Evolutionary conservation across 257 asterid genomes (phyloP).

Genomic region (Lithospermum erythrorhizon): DNA sequence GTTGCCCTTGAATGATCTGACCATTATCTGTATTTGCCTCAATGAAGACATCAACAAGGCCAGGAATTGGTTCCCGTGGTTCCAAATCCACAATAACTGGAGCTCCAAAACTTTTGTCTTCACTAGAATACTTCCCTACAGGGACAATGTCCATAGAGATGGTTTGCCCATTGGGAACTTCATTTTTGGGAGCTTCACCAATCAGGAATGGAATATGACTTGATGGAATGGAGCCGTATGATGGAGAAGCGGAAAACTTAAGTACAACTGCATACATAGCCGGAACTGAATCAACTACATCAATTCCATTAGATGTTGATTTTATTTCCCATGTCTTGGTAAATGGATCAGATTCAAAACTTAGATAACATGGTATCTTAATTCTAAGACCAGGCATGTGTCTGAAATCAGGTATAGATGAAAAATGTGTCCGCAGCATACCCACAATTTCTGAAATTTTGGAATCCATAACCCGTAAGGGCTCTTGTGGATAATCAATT

Average conservation of each 20-base stretch:
- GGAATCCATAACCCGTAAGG: conserved; percentile 83
- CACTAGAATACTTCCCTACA: conserved; percentile 39
- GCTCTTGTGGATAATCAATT: conserved; percentile 43
- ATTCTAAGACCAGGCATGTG: conserved; percentile 73
- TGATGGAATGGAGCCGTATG: conserved; percentile 61
- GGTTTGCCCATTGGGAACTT: conserved; percentile 24
- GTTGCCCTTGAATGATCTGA: conserved; percentile 64
- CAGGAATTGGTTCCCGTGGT: conserved; percentile 86
- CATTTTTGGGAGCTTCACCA: conserved; percentile 41
- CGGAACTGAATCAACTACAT: conserved; percentile 53
- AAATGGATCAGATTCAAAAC: conserved; percentile 61
- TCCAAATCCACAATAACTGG: conserved; percentile 74
- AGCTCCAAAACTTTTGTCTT: conserved; percentile 42
- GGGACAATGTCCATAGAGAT: conserved; percentile 64
- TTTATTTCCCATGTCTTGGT: conserved; percentile 25
- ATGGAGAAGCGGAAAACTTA: conserved; percentile 65
- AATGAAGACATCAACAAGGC: conserved; percentile 57
- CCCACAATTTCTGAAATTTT: conserved; percentile 59
- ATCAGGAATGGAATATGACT: conserved; percentile 71
- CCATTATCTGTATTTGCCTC: conserved; percentile 76
- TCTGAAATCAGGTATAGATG: conserved; percentile 65
- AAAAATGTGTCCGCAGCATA: conserved; percentile 66
- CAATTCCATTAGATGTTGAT: conserved; percentile 20
- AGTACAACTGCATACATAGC: conserved; percentile 77
- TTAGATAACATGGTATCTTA: conserved; percentile 52